Evolutionary conservation across 495 filamentous ascomycete genomes (phyloP).

Genomic region (Neurospora pannonica): DNA sequence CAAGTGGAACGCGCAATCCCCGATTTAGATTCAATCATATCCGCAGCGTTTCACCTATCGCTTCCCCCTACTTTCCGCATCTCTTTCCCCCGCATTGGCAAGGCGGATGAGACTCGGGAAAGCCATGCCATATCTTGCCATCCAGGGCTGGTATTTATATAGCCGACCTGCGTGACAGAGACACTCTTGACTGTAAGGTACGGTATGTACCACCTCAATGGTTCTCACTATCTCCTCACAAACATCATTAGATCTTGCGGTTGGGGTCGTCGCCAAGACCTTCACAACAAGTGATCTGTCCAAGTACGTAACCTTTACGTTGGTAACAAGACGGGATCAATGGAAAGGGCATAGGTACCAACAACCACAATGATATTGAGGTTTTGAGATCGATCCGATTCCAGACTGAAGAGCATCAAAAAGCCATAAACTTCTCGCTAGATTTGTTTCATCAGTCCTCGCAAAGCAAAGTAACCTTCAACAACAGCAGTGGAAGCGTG

Average conservation of each 20-base stretch:
- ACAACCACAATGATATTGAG: not conserved
- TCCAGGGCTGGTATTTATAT: not conserved
- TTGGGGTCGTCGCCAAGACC: not conserved
- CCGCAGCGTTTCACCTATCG: not conserved
- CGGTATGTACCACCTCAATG: not conserved
- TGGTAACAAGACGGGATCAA: not conserved
- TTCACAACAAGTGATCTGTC: not conserved
- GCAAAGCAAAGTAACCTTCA: not conserved
- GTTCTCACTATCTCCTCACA: not conserved
- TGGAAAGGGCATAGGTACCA: not conserved
- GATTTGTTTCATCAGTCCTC: not conserved
- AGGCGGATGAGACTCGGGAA: not conserved
- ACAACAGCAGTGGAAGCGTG: not conserved
- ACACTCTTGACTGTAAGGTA: not conserved
- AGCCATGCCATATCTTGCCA: not conserved
- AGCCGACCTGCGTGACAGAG: not conserved
- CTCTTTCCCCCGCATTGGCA: not conserved
- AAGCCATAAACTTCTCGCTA: not conserved
- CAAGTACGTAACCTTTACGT: not conserved
- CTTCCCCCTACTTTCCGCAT: not conserved
- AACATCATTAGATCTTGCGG: not conserved
- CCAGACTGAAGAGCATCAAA: not conserved
- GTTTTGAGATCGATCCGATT: not conserved
- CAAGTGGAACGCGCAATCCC: not conserved
- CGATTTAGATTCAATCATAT: not conserved